A percentile compares a stretch with the other conserved stretches of the same genome.
phyloP scores from a whole-genome alignment of 176 grass and related monocot species.

The Phoenix roebelenii region DNA sequence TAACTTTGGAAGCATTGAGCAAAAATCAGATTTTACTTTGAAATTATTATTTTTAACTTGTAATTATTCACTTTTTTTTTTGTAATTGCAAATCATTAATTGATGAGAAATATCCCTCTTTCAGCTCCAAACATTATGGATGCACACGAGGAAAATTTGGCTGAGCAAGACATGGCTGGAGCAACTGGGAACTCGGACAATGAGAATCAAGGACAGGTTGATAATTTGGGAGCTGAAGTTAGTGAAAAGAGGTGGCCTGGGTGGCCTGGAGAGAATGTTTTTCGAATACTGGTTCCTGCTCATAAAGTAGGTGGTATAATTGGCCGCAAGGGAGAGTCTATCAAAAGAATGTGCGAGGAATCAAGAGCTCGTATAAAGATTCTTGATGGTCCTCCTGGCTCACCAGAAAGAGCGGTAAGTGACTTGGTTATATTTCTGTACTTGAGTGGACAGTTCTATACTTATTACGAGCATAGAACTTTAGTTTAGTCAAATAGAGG shows the following conservation, averaged over 20 bases:
- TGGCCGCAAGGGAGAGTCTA: constrained; percentile 92
- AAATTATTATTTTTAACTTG: not conserved
- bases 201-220: constrained; percentile 15
- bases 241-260: constrained; percentile 78
- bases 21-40: too few relatives aligned
- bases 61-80: not conserved
- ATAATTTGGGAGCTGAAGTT: not conserved
- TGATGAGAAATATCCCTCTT: too few relatives aligned
- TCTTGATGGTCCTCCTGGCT: constrained; percentile 71
- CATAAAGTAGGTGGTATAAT: constrained; percentile 85
- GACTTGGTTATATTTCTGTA: constrained; percentile 1
- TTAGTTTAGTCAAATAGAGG: too few relatives aligned
- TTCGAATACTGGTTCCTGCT: constrained; percentile 66
- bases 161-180: constrained; percentile 26
- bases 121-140: constrained; percentile 33
- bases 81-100: too few relatives aligned
- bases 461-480: too few relatives aligned
- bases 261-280: constrained; percentile 88
- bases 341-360: constrained; percentile 94
- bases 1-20: too few relatives aligned
- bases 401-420: constrained; percentile 85
- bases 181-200: constrained; percentile 22
- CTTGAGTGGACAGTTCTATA: too few relatives aligned
- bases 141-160: constrained; percentile 21
- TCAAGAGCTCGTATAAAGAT: constrained; percentile 91